Evolutionary conservation across 208 protist genomes (phyloP).

Genomic region (Wallacemonas sp.): DNA sequence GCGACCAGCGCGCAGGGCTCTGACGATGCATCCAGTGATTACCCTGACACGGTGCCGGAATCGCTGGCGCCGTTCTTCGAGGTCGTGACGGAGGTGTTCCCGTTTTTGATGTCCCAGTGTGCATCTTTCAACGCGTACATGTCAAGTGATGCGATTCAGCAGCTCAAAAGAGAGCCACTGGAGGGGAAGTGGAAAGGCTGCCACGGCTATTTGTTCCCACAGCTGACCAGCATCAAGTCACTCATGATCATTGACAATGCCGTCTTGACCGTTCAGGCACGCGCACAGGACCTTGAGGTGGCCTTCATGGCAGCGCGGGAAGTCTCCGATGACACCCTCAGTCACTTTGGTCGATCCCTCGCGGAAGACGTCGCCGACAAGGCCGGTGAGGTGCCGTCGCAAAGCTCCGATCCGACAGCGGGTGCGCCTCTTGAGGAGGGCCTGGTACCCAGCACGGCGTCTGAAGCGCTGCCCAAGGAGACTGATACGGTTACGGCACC

Average conservation of each 20-base stretch:
- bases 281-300: slow-evolving; percentile 82
- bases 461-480: too few species aligned
- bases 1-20: not conserved
- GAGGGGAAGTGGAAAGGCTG: slow-evolving; percentile 72
- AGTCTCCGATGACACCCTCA: slow-evolving; percentile 55
- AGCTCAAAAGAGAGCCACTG: slow-evolving; percentile 49
- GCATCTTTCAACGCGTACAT: slow-evolving; percentile 79
- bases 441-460: too few species aligned
- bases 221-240: slow-evolving; percentile 66
- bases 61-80: slow-evolving; percentile 60
- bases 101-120: slow-evolving; percentile 85
- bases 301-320: slow-evolving; percentile 75
- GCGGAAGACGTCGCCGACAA: not conserved
- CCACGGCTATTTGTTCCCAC: slow-evolving; percentile 70
- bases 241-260: slow-evolving; percentile 88
- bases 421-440: too few species aligned
- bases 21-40: slow-evolving; percentile 18
- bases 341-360: slow-evolving; percentile 27
- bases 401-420: slow-evolving; percentile 5
- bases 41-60: slow-evolving; percentile 77
- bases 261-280: slow-evolving; percentile 54
- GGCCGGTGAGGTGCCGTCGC: too few species aligned
- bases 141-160: slow-evolving; percentile 62
- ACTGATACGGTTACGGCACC: too few species aligned
- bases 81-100: slow-evolving; percentile 81